Conservation (phyloP, 2,329 filamentous ascomycete species). For the Sarocladium brachiariae region DNA sequence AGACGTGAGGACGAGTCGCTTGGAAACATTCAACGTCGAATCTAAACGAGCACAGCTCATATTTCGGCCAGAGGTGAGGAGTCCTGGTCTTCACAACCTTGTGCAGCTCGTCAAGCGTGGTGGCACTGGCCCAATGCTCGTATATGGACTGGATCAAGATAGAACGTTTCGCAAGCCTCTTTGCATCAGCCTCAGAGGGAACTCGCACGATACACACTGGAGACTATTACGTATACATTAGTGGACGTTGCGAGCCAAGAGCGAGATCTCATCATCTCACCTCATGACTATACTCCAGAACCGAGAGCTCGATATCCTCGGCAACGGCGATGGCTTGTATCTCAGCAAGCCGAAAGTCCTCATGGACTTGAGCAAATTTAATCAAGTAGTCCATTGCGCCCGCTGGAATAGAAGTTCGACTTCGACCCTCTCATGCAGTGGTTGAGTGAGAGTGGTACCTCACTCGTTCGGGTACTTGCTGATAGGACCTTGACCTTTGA, state of each 20-base stretch:
- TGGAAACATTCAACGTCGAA: constrained; percentile 81
- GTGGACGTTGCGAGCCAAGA: constrained; percentile 10
- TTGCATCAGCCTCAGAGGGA: constrained; percentile 56
- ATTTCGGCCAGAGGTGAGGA: constrained; percentile 58
- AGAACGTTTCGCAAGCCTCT: constrained; percentile 62
- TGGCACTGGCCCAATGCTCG: constrained; percentile 77
- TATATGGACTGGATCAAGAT: constrained; percentile 79
- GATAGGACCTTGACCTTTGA: too few relatives aligned
- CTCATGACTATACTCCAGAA: constrained; percentile 67
- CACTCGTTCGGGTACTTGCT: too few relatives aligned
- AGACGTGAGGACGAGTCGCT: constrained; percentile 55
- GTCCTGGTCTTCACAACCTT: constrained; percentile 53
- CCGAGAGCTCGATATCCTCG: constrained; percentile 58
- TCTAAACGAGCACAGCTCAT: constrained; percentile 64
- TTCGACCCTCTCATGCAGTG: too few relatives aligned
- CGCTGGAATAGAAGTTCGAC: too few relatives aligned
- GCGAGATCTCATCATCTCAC: constrained; percentile 42
- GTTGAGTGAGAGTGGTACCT: too few relatives aligned
- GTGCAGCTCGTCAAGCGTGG: constrained; percentile 62
- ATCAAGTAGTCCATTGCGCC: constrained; percentile 69
- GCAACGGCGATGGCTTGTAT: constrained; percentile 71
- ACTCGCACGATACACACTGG: constrained; percentile 78
- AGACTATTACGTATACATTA: constrained; percentile 47
- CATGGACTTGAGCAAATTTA: constrained; percentile 81
- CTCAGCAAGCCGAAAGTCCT: constrained; percentile 84